Conservation (phyloP, 768 basidiomycete species). For the Boletus barrowsii region DNA sequence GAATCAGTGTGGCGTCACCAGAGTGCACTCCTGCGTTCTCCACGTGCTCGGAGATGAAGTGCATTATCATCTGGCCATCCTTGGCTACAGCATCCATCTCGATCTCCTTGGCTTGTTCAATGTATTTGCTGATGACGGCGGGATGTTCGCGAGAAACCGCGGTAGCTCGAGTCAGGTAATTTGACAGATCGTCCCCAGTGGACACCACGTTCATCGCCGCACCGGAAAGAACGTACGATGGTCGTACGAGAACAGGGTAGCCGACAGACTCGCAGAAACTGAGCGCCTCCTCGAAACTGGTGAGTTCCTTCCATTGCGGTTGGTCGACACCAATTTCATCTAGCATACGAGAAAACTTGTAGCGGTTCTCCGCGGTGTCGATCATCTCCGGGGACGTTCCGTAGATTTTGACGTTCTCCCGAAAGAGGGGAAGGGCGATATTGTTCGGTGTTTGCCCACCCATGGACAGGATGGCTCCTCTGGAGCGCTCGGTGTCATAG, state of each 20-base stretch:
- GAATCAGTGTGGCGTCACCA: constrained; percentile 96
- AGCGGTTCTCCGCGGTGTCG: constrained; percentile 97
- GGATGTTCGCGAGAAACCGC: constrained; percentile 96
- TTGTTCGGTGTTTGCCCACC: constrained; percentile 99
- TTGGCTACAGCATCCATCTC: constrained; percentile 99
- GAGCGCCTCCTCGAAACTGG: constrained; percentile 83
- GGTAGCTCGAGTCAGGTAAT: constrained; percentile 91
- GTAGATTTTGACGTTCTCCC: constrained; percentile 97
- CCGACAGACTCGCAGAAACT: constrained; percentile 90
- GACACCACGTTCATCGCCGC: constrained; percentile 99
- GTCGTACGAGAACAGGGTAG: constrained; percentile 94
- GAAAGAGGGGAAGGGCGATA: constrained; percentile 91
- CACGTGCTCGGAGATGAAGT: constrained; percentile 98
- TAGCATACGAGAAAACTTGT: constrained; percentile 97
- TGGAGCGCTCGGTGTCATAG: constrained; percentile 85
- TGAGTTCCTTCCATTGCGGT: constrained; percentile 95
- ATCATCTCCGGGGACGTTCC: constrained; percentile 99
- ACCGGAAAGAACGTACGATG: constrained; percentile 98
- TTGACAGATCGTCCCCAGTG: constrained; percentile 84
- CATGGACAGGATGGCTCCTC: constrained; percentile 95
- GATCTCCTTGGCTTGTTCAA: constrained; percentile 99
- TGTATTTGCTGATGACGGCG: constrained; percentile 98
- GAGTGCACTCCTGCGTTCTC: constrained; percentile 99
- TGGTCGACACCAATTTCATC: constrained; percentile 99
- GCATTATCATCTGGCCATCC: constrained; percentile 98